A percentile compares a stretch with the other conserved stretches of the same genome.
These are phyloP conservation scores for Tolypocladium sp. DNA, from an alignment of 2,329 filamentous ascomycete species.

Conservation along the genomic window DNA sequence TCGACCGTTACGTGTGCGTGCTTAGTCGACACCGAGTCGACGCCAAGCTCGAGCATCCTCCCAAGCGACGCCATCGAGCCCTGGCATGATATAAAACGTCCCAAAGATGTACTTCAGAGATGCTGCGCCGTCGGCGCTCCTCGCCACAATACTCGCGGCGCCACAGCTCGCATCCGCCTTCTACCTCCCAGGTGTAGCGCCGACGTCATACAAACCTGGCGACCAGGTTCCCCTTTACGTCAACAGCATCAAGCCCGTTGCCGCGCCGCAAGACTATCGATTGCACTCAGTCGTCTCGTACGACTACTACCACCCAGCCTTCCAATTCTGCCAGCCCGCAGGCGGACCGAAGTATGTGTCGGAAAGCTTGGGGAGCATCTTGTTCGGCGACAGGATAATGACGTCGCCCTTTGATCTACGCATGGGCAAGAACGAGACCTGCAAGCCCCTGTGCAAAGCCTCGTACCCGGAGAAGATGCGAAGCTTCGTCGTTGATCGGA, in stretches of 20 bases:
- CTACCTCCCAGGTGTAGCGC: conserved; percentile 93
- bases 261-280: conserved; percentile 66
- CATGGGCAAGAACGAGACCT: conserved; percentile 82
- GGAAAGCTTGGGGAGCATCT: conserved; percentile 80
- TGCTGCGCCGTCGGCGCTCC: conserved; percentile 38
- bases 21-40: background rate
- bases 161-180: conserved; percentile 61
- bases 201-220: conserved; percentile 77
- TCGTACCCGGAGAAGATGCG: conserved; percentile 57
- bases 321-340: conserved; percentile 80
- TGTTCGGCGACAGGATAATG: conserved; percentile 95
- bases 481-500: conserved; percentile 73
- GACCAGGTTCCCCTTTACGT: conserved; percentile 81
- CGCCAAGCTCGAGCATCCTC: background rate
- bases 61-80: background rate
- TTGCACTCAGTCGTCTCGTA: conserved; percentile 90
- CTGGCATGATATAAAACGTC: conserved; percentile 17
- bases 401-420: conserved; percentile 88
- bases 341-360: conserved; percentile 70
- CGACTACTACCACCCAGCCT: conserved; percentile 86
- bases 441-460: conserved; percentile 67
- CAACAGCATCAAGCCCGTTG: conserved; percentile 83
- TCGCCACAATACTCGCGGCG: conserved; percentile 38
- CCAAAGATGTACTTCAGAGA: conserved; percentile 35
- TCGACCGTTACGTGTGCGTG: background rate